Evolutionary conservation across 164 flowering plant species (phyloP).

Genomic region (Amborella trichopoda): DNA sequence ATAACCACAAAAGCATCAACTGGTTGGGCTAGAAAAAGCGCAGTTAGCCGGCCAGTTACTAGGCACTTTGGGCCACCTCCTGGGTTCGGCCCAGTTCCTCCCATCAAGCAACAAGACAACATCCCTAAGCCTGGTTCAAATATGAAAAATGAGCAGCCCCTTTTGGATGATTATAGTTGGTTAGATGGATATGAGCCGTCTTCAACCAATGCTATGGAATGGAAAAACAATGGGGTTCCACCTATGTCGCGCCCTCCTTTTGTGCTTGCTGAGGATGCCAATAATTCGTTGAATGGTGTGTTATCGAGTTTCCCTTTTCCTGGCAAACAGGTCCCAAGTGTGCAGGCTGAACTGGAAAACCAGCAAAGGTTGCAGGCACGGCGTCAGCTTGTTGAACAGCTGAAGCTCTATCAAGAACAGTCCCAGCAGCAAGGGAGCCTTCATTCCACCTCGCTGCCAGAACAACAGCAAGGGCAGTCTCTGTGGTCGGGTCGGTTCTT

Average conservation of each 20-base stretch:
- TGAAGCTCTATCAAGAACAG: constrained; percentile 34
- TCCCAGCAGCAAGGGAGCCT: constrained; percentile 24
- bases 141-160: constrained; percentile 24
- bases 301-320: constrained; percentile 66
- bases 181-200: constrained; percentile 72
- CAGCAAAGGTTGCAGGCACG: constrained; percentile 37
- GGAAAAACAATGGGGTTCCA: constrained; percentile 11
- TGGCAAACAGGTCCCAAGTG: constrained; percentile 55
- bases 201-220: constrained; percentile 16
- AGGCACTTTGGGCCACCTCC: constrained; percentile 95
- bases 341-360: constrained; percentile 32
- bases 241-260: not conserved
- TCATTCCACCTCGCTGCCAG: constrained; percentile 30
- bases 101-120: constrained; percentile 31
- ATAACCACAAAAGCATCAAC: constrained; percentile 17
- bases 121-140: constrained; percentile 14
- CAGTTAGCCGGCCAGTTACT: constrained; percentile 72
- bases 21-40: constrained; percentile 43
- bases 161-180: constrained; percentile 82
- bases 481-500: constrained; percentile 58
- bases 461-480: constrained; percentile 72
- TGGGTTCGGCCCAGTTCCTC: constrained; percentile 52
- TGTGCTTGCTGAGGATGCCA: constrained; percentile 13
- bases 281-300: constrained; percentile 25
- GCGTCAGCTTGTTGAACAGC: constrained; percentile 26